Conservation (phyloP, 1,139 yeast species). For the Candida pseudoviswanathii region DNA sequence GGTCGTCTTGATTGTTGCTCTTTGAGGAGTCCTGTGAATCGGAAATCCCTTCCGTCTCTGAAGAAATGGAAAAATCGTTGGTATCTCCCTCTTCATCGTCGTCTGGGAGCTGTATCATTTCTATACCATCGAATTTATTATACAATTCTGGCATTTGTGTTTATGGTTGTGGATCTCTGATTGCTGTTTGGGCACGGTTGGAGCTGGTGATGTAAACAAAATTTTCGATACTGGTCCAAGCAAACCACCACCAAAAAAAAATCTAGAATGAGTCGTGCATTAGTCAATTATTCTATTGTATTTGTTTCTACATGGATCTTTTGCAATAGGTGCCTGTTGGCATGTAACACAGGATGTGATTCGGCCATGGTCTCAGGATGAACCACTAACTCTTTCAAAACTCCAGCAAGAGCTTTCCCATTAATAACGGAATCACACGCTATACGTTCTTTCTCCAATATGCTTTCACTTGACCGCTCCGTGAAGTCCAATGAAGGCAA, state of each 20-base stretch:
- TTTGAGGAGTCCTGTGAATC: conserved; percentile 20
- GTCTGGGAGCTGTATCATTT: conserved; percentile 50
- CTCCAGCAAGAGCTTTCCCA: conserved; percentile 16
- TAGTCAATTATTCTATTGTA: not conserved
- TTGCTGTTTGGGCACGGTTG: too few species aligned
- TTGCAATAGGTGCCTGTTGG: conserved; percentile 1
- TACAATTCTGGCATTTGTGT: conserved; percentile 12
- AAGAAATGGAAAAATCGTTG: conserved; percentile 21
- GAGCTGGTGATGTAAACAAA: not conserved
- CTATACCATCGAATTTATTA: conserved; percentile 41
- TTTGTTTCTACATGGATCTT: not conserved
- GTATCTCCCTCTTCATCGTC: conserved; percentile 20
- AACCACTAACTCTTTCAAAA: not conserved
- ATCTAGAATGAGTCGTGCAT: conserved; percentile 2
- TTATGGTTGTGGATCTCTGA: too few species aligned
- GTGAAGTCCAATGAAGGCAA: not conserved
- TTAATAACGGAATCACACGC: conserved; percentile 18
- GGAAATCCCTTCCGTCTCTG: conserved; percentile 36
- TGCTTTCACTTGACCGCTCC: conserved; percentile 7
- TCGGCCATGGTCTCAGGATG: not conserved
- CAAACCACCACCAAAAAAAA: not conserved
- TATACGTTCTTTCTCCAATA: conserved; percentile 10
- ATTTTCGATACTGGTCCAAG: not conserved
- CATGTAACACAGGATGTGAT: not conserved
- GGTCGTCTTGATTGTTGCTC: conserved; percentile 4